Percentiles rank a stretch among this genome's conserved stretches.
These are phyloP conservation scores for Hypoxylon subgilvum DNA, from an alignment of 495 filamentous ascomycete genomes.

Conservation along the genomic window DNA sequence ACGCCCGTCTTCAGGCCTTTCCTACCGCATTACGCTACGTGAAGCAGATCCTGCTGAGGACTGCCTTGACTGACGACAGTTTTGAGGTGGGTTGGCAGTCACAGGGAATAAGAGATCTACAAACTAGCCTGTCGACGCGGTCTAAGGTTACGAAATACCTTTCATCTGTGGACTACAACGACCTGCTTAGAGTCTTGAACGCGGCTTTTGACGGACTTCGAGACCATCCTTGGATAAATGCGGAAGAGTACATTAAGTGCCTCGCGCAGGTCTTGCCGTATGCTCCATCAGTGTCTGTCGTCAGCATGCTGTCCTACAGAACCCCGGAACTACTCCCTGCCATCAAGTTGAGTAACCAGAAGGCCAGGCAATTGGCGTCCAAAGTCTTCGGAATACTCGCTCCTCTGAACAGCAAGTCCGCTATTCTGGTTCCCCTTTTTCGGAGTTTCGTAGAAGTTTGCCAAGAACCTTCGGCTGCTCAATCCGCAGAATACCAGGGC, in stretches of 20 bases:
- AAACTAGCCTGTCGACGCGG: slow-evolving; percentile 67
- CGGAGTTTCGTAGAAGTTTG: slow-evolving; percentile 23
- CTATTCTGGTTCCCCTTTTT: slow-evolving; percentile 22
- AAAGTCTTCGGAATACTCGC: slow-evolving; percentile 79
- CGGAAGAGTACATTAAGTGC: slow-evolving; percentile 61
- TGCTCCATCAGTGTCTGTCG: slow-evolving; percentile 55
- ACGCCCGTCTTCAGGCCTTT: slow-evolving; percentile 59
- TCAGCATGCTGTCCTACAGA: slow-evolving; percentile 57
- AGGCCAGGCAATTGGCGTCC: slow-evolving; percentile 66
- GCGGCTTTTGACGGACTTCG: slow-evolving; percentile 39
- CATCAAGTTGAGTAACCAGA: slow-evolving; percentile 71
- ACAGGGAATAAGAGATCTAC: slow-evolving; percentile 71
- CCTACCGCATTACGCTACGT: slow-evolving; percentile 71
- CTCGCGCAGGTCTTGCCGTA: slow-evolving; percentile 74
- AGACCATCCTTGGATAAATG: slow-evolving; percentile 35
- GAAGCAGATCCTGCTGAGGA: slow-evolving; percentile 73
- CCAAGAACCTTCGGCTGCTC: slow-evolving; percentile 30
- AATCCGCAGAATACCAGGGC: slow-evolving; percentile 40
- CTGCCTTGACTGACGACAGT: slow-evolving; percentile 67
- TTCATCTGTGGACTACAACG: slow-evolving; percentile 29
- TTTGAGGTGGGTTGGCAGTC: slow-evolving; percentile 86
- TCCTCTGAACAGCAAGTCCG: slow-evolving; percentile 29
- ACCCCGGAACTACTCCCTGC: slow-evolving; percentile 59
- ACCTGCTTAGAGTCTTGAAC: slow-evolving; percentile 38
- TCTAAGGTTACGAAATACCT: slow-evolving; percentile 59